Evolutionary conservation across 2,329 filamentous ascomycete species (phyloP), one percentile per base, ranked within the genome.

Genomic region (Trichoderma sp.): DNA sequence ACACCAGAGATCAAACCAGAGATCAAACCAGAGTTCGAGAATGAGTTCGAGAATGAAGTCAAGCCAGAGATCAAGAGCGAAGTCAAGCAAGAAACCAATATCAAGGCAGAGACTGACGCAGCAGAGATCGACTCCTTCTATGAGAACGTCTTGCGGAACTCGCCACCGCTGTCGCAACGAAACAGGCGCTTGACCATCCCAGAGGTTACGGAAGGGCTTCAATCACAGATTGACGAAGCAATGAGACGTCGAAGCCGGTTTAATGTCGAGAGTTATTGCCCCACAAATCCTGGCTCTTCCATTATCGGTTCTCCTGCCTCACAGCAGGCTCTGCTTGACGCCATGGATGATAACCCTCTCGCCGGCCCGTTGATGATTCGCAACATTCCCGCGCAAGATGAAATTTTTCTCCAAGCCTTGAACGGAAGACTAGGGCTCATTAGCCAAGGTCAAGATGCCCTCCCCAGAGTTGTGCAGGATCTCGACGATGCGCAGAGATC

Each of bases 321-420:
- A n/a, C 60, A 30, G 49, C 24, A 4, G 10, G 24, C 18, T 43
- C 71, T 72, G 8, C 72, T 83, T 39, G 81, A 84, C 32, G 77
- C 81, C 5, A 74, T 76, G 10, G 81, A 83, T 5, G 86, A 87
- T 70, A 77, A 76, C 1, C 77, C 79, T 24, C 78, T 88, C 37
- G 84, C 81, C 65, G 86, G 84, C 0, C 86, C 86, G 10, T 72
- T 88, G 60, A 85, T 84, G 78, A 79, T 88, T 46, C 81, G 82
- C 69, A 88, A 88, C 70, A 83, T 85, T 69, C 85, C 85, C 1
- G 84, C 83, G 1, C 81, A 86, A 59, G 86, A 88, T 69, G 86
- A 87, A 72, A 77, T 84, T 26, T 88, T 88, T 71, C 83, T 85
- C 60, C 78, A 79, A 55, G 78, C 79, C 69, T 75, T 88, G 18